Evolutionary conservation across 2,329 filamentous ascomycete genomes (phyloP), one percentile per base, ranked within the genome.

Genomic region (Pseudocercospora fuligena): DNA sequence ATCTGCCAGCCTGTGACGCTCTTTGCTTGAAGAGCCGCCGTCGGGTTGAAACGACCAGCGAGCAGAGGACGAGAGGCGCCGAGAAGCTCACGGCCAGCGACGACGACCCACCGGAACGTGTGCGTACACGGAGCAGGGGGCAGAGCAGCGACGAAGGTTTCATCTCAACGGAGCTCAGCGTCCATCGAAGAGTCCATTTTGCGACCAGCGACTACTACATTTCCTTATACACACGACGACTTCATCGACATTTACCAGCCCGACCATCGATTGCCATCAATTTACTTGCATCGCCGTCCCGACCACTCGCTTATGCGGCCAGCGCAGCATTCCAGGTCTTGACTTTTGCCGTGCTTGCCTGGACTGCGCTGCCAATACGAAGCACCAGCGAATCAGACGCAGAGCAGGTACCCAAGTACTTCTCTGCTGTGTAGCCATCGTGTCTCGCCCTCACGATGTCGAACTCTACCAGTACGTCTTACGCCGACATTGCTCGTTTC

Each of bases 391-490:
- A 25, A 58, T 58, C 56, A 43, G 21, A 23, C 19, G n/a, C 29
- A 9, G 19, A 19, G 14, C 29, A 40, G 56, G 56, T 58, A 58
- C 16, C 56, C 56, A 58, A 36, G 56, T 58, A 19, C 31, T 58
- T 36, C n/a, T 25, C 29, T 31, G 19, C 56, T 58, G 29, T 58
- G 56, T 58, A 23, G 29, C 23, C 23, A 19, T 25, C 27, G 16
- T 25, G 27, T 51, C 19, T 12, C 47, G 25, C 25, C 51, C 23
- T 56, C 51, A 40, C 56, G 7, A 58, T 58, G 56, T 58, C 56
- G 19, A 58, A 58, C 21, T 58, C 56, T 58, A 58, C 56, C 56
- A 58, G 56, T 58, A 58, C 56, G 56, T 58, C 56, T 58, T 40
- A 5, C 51, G 12, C 19, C 6, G 16, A 14, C 46, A 49, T 49